Base-by-base conservation (phyloP, 805 yeast genomes). In the Nakazawaea sp. region DNA sequence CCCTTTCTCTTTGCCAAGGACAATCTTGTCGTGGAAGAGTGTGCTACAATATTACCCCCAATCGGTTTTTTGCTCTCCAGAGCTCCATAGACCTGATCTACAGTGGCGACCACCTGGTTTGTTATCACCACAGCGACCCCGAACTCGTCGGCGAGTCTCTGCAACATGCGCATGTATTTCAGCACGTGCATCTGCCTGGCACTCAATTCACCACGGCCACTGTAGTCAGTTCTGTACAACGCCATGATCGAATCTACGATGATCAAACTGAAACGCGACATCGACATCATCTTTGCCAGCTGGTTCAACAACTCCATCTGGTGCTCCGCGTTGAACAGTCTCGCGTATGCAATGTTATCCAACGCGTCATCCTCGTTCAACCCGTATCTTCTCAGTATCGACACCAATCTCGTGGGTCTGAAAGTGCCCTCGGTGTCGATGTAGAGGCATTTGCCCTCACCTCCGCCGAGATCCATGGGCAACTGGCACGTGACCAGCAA, bases 231-330 rank as follows among this genome's bases (percentile, higher is more conserved):
- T 59, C 98, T 75, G 59, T 89, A 89, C 28, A 89, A 67, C 1
- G 97, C 95, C 97, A 94, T 92, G 43, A 92, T 85, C 9, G 97
- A 87, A 60, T 92, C 98, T n/a, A 92, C 96, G 44, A 92, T 82
- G 42, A 92, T 68, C 46, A 92, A 59, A 5, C 95, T 80, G 50
- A 92, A 92, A 45, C 97, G 71, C 18, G 96, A 80, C 55, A 86
- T 92, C 12, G 96, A 74, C 97, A 92, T 90, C 95, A 90, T 83
- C 45, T 81, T 81, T 10, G 96, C 95, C 0, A 97, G 97, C 44
- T 83, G 85, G 45, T 81, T 83, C 41, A 92, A 67, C 39, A 92
- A 71, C 56, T 81, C 85, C 47, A 85, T 66, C 58, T 92, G 97
- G 58, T 92, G 98, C 55, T 92, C 98, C 1, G 97, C 95, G 51